Percentiles rank a stretch among this genome's conserved stretches.
phyloP scores from a whole-genome alignment of 1,284 basidiomycete genomes.

The Farysia itapuensis region DNA sequence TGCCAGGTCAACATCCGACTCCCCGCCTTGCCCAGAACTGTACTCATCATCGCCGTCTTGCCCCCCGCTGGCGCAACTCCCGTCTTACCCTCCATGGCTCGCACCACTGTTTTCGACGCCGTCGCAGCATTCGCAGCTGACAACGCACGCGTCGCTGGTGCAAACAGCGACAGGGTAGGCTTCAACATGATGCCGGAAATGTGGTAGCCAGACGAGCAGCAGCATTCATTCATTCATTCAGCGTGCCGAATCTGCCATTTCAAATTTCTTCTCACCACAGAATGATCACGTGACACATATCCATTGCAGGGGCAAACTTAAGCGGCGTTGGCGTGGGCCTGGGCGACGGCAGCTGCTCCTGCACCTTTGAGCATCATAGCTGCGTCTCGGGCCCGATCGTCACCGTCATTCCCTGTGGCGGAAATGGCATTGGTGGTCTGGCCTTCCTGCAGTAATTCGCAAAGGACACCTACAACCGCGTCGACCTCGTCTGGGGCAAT shows the following conservation, averaged over 20 bases:
- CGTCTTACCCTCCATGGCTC: no score
- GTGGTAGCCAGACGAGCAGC: no score
- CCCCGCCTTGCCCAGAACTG: no score
- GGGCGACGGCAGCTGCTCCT: conserved; percentile 32
- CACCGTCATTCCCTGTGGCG: conserved; percentile 7
- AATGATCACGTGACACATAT: no score
- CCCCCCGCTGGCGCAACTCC: not conserved
- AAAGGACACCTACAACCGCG: conserved; percentile 53
- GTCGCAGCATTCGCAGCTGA: no score
- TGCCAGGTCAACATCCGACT: conserved; percentile 32
- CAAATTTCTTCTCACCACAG: no score
- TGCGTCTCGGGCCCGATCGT: conserved; percentile 27
- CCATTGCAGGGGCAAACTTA: conserved; percentile 9
- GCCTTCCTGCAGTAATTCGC: conserved; percentile 52
- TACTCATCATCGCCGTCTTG: not conserved
- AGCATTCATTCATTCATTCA: no score
- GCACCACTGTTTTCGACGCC: no score
- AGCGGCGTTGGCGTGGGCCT: conserved; percentile 9
- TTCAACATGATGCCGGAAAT: no score
- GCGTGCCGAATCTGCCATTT: no score
- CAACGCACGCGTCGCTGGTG: no score
- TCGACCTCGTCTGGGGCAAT: conserved; percentile 56
- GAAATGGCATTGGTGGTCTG: conserved; percentile 8
- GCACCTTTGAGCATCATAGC: conserved; percentile 39
- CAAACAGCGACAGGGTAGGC: no score